Base-by-base conservation (phyloP, 208 protist genomes). In the Herpetomonas tarakana region DNA sequence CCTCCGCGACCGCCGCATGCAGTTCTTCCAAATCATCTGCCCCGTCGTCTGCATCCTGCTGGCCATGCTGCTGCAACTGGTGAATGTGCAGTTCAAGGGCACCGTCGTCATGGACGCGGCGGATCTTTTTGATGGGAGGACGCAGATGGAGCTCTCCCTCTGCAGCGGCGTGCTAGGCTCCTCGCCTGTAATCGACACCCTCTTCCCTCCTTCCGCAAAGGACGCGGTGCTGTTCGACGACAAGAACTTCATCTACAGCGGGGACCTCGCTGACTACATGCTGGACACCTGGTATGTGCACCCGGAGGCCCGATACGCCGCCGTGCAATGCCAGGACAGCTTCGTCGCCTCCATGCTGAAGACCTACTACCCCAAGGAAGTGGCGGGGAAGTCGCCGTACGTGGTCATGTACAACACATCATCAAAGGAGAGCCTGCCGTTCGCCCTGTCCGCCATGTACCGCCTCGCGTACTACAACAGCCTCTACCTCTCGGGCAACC, bases 11-110 rank as follows among this genome's bases (percentile, higher is more conserved):
- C 72, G 65, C 29, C 65, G 75, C 44, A 81, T 77, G 68, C 63
- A 78, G 51, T 74, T 74, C 30, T 83, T 91, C 52, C 85, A 92
- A 51, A 73, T 92, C 44, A 21, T 84, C 51, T 83, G 69, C 35
- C 88, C 88, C 9, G 72, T 86, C 45, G 16, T 85, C 9, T 85
- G 78, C 50, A 62, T 91, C 22, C 62, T 90, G 28, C 55, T 92
- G 19, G 79, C 81, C 26, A 69, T 92, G 74, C 51, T 83, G 53
- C 62, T 94, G 55, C 58, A 75, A 52, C 65, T 79, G 12, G 68
- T 81, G 52, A 62, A 67, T 14, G 35, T 24, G 28, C 21, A 14
- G 25, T 66, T 56, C 49, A 29, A 47, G 16, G 31, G 28, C n/a
- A 63, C 68, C 39, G 29, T 76, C 49, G 14, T 45, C 22, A 22